phyloP scores from a whole-genome alignment of 2,329 filamentous ascomycete species.

The Madurella mycetomatis region DNA sequence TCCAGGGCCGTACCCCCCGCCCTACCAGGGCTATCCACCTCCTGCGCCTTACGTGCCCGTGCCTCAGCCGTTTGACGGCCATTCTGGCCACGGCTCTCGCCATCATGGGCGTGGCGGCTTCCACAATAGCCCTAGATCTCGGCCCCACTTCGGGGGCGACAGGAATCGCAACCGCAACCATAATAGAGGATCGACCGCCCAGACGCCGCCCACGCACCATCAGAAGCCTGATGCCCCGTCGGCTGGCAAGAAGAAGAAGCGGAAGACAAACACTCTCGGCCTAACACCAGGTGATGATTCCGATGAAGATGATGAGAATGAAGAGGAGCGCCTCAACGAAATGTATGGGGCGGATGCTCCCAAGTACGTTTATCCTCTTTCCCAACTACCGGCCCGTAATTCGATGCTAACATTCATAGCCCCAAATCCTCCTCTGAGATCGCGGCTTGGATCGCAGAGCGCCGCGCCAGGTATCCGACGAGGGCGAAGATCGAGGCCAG shows the following conservation, averaged over 20 bases:
- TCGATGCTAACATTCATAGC: conserved; percentile 32
- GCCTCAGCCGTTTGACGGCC: conserved; percentile 29
- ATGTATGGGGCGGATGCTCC: conserved; percentile 53
- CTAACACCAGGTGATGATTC: conserved; percentile 63
- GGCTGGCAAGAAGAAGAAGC: conserved; percentile 63
- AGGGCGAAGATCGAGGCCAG: conserved; percentile 63
- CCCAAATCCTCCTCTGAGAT: conserved; percentile 56
- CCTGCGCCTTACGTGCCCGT: conserved; percentile 30
- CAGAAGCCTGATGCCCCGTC: conserved; percentile 50
- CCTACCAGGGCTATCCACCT: conserved; percentile 38
- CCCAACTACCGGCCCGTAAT: background rate
- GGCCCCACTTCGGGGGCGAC: conserved; percentile 36
- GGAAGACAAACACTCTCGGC: conserved; percentile 67
- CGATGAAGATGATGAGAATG: conserved; percentile 66
- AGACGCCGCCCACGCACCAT: conserved; percentile 31
- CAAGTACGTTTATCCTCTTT: conserved; percentile 41
- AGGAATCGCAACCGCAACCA: conserved; percentile 36
- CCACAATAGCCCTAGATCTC: conserved; percentile 33
- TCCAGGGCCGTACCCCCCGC: conserved; percentile 29
- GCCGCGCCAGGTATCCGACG: conserved; percentile 76
- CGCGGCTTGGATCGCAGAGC: conserved; percentile 73
- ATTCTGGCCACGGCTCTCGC: conserved; percentile 33
- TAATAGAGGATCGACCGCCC: conserved; percentile 20
- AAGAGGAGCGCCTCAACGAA: conserved; percentile 57
- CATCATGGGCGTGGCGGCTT: conserved; percentile 38